A percentile compares a stretch with the other conserved stretches of the same genome.
Evolutionary conservation across 306 rosid genomes (phyloP).

Genomic region (Astragalus membranaceus): DNA sequence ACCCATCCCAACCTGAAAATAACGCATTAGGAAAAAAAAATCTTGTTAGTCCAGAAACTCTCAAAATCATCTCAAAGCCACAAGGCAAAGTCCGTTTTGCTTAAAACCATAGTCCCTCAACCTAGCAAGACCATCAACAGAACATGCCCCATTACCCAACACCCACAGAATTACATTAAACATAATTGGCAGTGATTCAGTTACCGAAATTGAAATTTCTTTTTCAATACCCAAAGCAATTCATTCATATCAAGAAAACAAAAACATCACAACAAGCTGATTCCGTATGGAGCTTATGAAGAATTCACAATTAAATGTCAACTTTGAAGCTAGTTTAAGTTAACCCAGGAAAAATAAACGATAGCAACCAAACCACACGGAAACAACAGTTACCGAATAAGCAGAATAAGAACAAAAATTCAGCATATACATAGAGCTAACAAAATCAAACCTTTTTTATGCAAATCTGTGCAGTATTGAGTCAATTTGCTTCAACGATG

Average conservation of each 20-base stretch:
- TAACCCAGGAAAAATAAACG: background rate
- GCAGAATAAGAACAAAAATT: conserved; percentile 25
- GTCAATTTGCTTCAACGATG: conserved; percentile 38
- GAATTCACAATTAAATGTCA: conserved; percentile 14
- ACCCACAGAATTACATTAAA: background rate
- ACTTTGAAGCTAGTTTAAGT: conserved; percentile 10
- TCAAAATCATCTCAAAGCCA: conserved; percentile 9
- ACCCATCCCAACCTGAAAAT: conserved; percentile 73
- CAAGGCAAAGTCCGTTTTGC: conserved; percentile 2
- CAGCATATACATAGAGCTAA: conserved; percentile 24
- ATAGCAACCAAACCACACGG: background rate
- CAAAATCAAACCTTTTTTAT: conserved; percentile 31
- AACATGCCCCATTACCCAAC: conserved; percentile 12
- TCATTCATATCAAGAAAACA: conserved; percentile 16
- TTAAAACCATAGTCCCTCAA: conserved; percentile 23
- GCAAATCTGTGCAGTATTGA: conserved; percentile 35
- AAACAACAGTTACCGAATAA: conserved; percentile 5
- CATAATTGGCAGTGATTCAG: background rate
- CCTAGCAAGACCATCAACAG: conserved; percentile 20
- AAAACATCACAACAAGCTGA: background rate
- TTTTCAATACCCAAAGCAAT: conserved; percentile 10
- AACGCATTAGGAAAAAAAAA: conserved; percentile 4
- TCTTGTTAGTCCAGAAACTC: conserved; percentile 13
- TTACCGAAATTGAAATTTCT: background rate
- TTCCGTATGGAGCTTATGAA: background rate